A percentile compares a stretch with the other conserved stretches of the same genome.
Evolutionary conservation across 2,329 filamentous ascomycete genomes (phyloP).

Genomic region (Penicillium sp.): DNA sequence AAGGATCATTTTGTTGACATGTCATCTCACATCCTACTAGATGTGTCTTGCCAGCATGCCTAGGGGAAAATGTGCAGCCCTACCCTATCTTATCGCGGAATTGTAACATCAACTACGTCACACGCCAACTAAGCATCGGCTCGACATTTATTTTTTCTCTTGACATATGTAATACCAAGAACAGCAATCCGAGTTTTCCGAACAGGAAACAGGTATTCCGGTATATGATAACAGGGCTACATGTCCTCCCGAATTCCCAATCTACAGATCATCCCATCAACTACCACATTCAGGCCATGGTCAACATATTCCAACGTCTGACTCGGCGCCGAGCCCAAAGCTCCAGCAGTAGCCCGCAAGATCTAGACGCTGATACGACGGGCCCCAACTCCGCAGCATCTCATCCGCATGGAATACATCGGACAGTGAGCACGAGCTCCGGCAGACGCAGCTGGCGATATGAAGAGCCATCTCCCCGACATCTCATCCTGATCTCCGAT

Average conservation of each 20-base stretch:
- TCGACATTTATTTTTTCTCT: not conserved
- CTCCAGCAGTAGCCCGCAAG: slow-evolving; percentile 5
- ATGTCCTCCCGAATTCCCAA: no score
- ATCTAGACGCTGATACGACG: not conserved
- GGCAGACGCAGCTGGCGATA: slow-evolving; percentile 14
- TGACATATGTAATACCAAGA: slow-evolving; percentile 10
- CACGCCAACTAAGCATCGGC: slow-evolving; percentile 3
- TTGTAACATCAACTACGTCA: slow-evolving; percentile 6
- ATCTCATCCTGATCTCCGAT: slow-evolving; percentile 33
- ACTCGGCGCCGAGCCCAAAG: slow-evolving; percentile 14
- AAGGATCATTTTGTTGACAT: not conserved
- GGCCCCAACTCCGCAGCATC: not conserved
- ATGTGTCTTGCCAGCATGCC: not conserved
- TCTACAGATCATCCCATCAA: not conserved
- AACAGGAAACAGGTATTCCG: no score
- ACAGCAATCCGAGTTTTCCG: not conserved
- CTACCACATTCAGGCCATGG: slow-evolving; percentile 8
- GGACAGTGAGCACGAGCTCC: slow-evolving; percentile 15
- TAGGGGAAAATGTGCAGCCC: no score
- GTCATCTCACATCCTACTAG: not conserved
- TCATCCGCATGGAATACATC: slow-evolving; percentile 8
- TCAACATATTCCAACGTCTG: slow-evolving; percentile 22
- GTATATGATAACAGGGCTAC: not conserved
- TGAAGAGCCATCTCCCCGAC: slow-evolving; percentile 18
- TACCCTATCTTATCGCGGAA: no score